Percentiles rank a stretch among this genome's conserved stretches.
These are phyloP conservation scores for Candida neerlandica DNA, from an alignment of 1,139 yeast genomes.

Conservation along the genomic window DNA sequence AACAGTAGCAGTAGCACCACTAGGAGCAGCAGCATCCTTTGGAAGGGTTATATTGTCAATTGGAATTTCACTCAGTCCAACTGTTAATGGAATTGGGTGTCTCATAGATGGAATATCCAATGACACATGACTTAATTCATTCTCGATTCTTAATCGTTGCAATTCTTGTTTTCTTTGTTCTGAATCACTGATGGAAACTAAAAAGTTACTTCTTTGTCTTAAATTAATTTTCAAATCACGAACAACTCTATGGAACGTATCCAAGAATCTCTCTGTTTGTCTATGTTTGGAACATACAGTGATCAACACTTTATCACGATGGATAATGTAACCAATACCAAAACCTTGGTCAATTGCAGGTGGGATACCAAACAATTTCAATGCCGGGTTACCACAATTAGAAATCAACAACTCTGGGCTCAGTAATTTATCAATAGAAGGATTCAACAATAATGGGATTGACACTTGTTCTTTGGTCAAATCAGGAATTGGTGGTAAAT, in stretches of 20 bases:
- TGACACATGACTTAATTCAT: slow-evolving; percentile 37
- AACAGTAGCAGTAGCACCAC: background rate
- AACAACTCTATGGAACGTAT: slow-evolving; percentile 62
- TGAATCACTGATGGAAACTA: slow-evolving; percentile 37
- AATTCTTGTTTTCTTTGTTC: slow-evolving; percentile 37
- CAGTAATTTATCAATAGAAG: slow-evolving; percentile 44
- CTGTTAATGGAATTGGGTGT: slow-evolving; percentile 40
- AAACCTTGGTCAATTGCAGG: slow-evolving; percentile 77
- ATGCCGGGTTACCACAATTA: slow-evolving; percentile 80
- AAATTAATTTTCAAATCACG: slow-evolving; percentile 54
- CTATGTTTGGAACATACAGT: slow-evolving; percentile 75
- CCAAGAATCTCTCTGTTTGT: slow-evolving; percentile 68
- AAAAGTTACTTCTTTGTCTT: slow-evolving; percentile 39
- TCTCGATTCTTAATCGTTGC: slow-evolving; percentile 37
- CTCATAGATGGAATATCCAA: slow-evolving; percentile 32
- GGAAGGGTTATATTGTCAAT: slow-evolving; percentile 17
- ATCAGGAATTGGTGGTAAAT: slow-evolving; percentile 30
- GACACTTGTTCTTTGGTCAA: slow-evolving; percentile 18
- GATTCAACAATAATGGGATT: slow-evolving; percentile 65
- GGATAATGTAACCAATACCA: slow-evolving; percentile 76
- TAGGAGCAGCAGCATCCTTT: slow-evolving; percentile 5
- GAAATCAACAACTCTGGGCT: slow-evolving; percentile 47
- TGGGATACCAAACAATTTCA: slow-evolving; percentile 71
- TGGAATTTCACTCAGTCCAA: slow-evolving; percentile 24
- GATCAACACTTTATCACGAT: slow-evolving; percentile 57